phyloP scores from a whole-genome alignment of 129 eudicot species.

The Pulicaria dysenterica region DNA sequence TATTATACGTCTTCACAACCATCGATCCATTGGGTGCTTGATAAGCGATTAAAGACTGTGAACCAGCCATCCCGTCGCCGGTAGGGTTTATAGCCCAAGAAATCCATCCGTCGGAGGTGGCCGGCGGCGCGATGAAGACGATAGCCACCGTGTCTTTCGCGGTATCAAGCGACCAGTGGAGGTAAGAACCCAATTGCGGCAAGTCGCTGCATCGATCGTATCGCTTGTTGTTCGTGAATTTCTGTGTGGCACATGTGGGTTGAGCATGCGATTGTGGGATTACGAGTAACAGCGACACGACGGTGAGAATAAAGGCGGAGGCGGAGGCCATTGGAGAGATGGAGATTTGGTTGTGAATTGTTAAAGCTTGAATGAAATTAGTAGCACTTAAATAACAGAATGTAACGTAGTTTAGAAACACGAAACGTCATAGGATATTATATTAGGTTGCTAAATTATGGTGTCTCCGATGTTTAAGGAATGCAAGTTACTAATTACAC shows the following conservation, averaged over 20 bases:
- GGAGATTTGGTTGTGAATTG: conserved; percentile 15
- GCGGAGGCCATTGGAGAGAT: conserved; percentile 31
- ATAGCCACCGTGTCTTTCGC: conserved; percentile 43
- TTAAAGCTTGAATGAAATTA: conserved; percentile 1
- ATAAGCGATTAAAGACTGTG: conserved; percentile 65
- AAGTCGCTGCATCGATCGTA: conserved; percentile 61
- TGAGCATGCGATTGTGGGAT: conserved; percentile 27
- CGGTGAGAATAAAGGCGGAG: neutral
- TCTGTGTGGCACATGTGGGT: conserved; percentile 55
- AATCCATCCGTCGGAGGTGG: conserved; percentile 63
- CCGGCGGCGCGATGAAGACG: conserved; percentile 63
- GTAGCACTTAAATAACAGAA: neutral
- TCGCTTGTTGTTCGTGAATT: conserved; percentile 43
- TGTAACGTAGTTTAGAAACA: conserved; percentile 22
- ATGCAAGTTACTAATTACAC: neutral
- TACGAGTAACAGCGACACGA: conserved; percentile 17
- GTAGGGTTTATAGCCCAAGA: conserved; percentile 90
- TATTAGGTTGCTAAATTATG: conserved; percentile 10
- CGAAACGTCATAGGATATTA: neutral
- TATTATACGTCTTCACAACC: conserved; percentile 61
- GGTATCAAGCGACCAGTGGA: conserved; percentile 59
- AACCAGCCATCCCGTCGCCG: conserved; percentile 68
- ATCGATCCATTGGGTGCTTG: conserved; percentile 42
- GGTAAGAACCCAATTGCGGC: conserved; percentile 50
- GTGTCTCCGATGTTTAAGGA: conserved; percentile 20